Evolutionary conservation across 305 asterid genomes (phyloP).

Genomic region (Fraxinus sp.): DNA sequence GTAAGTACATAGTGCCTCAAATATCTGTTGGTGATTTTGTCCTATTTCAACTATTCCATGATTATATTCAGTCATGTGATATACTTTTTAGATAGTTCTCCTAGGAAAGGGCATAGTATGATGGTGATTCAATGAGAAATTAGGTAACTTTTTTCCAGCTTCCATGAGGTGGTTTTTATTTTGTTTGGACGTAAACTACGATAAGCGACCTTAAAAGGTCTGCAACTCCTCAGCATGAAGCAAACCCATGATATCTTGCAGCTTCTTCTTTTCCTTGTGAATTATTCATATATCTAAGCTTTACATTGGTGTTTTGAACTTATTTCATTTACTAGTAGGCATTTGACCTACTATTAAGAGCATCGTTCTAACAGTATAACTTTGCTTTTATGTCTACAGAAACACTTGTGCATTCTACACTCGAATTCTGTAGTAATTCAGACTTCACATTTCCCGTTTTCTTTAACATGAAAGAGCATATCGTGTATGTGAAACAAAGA

Average conservation of each 20-base stretch:
- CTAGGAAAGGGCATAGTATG: constrained; percentile 3
- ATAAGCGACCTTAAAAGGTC: not conserved
- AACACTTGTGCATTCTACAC: constrained; percentile 93
- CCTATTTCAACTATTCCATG: not conserved
- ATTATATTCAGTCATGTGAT: constrained; percentile 9
- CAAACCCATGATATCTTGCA: not conserved
- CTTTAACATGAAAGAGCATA: constrained; percentile 85
- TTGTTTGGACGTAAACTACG: not conserved
- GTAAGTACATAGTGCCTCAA: constrained; percentile 39
- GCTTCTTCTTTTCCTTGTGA: not conserved
- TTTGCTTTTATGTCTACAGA: constrained; percentile 54
- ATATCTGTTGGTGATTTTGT: constrained; percentile 9
- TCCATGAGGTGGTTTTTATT: not conserved
- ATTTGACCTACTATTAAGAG: not conserved
- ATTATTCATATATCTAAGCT: not conserved
- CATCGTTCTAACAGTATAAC: constrained; percentile 21
- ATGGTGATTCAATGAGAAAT: not conserved
- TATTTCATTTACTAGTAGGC: not conserved
- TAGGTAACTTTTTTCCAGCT: not conserved
- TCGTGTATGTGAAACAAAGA: constrained; percentile 79
- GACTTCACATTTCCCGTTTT: constrained; percentile 88
- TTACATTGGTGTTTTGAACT: not conserved
- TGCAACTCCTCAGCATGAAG: constrained; percentile 3
- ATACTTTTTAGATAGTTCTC: not conserved
- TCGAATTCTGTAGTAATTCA: constrained; percentile 73